Percentiles rank a stretch among this genome's conserved stretches.
phyloP scores from a whole-genome alignment of 1,139 yeast genomes.

The Blastobotrys arbuscula region DNA sequence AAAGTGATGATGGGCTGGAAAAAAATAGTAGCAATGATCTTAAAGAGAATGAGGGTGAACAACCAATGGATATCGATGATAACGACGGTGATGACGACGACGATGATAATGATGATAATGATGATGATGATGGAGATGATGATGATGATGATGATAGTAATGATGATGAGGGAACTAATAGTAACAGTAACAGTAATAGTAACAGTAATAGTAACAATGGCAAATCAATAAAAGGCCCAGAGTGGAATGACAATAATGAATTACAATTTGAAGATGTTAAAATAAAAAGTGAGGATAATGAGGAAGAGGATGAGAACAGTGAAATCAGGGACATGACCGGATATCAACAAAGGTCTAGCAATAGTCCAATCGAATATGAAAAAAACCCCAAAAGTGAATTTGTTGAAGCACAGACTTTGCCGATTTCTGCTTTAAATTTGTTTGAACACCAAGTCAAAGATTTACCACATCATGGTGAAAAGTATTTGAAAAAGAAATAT shows the following conservation, averaged over 20 bases:
- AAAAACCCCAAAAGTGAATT: conserved; percentile 77
- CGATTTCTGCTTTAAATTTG: conserved; percentile 65
- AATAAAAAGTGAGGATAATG: conserved; percentile 7
- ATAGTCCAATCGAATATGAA: conserved; percentile 44
- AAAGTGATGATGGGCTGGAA: background rate
- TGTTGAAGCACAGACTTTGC: conserved; percentile 66
- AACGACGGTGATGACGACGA: conserved; percentile 11
- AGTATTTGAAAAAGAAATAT: conserved; percentile 65
- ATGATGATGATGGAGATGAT: background rate
- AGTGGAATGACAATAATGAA: background rate
- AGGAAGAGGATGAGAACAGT: conserved; percentile 2
- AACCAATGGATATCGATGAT: background rate
- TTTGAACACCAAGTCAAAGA: conserved; percentile 55
- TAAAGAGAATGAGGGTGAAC: background rate
- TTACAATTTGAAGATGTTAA: background rate
- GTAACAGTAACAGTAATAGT: background rate
- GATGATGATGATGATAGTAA: background rate
- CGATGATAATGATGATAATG: background rate
- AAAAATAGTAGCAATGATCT: background rate
- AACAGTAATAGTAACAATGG: background rate
- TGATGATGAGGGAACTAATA: conserved; percentile 11
- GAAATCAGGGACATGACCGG: conserved; percentile 10
- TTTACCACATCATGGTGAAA: conserved; percentile 55
- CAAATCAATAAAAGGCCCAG: background rate
- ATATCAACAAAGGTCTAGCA: conserved; percentile 5